Base-by-base conservation (phyloP, 1,284 basidiomycete genomes). In the Vanrija sp. region DNA sequence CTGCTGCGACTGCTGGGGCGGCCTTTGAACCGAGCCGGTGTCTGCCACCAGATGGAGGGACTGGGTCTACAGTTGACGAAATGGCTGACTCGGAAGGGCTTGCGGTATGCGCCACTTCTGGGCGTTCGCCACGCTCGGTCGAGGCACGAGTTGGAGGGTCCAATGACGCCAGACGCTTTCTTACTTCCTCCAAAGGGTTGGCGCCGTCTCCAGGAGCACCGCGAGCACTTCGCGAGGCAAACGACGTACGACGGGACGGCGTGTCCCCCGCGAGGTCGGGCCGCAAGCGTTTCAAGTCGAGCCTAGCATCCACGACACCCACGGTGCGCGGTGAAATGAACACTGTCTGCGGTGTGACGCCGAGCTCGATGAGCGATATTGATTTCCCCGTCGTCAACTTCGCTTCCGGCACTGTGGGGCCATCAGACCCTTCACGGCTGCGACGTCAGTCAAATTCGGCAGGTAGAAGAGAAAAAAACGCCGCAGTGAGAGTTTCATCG, bases 261-360 rank as follows among this genome's bases (percentile, higher is more conserved):
- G 63, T 46, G 3, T 53, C 60, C 10, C 51, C 67, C 3, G 53
- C 60, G 0, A 71, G 57, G 23, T 68, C 60, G 10, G 68, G 68
- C n/a, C 69, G 65, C 4, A 75, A 52, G 15, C 69, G 66, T 38
- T 57, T 53, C 3, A 71, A 55, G 49, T 72, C 69, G 26, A 66
- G 61, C 51, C 68, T 68, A 2, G 64, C 60, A 45, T 75, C 72
- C 19, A 69, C 64, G n/a, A 61, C 51, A 7, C 67, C 68, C 16
- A 75, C 55, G 0, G 71, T 74, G 2, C 72, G 65, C 3, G 78
- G 75, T 19, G 85, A 90, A 64, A 98, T 81, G 76, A 99, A 98
- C 21, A 98, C 88, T 0, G 94, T 98, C 60, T 92, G 91, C 6
- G 92, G 92, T 0, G 93, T 89, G n/a, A 97, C 88, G 4, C 88